phyloP scores from a whole-genome alignment of 768 basidiomycete species.

The Hygrophoropsis aurantiaca region DNA sequence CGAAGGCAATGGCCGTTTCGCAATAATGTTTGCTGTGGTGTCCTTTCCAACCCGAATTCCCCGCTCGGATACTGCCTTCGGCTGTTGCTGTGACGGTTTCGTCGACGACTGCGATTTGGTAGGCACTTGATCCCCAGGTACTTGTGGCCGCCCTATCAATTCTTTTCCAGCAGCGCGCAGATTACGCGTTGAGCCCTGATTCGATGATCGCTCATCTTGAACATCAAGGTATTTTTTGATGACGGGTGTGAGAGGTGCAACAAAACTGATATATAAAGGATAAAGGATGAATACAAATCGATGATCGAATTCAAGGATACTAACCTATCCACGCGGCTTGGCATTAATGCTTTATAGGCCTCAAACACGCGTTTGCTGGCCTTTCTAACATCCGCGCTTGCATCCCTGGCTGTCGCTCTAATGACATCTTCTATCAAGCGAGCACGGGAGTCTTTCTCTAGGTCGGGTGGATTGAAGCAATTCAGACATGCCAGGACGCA shows the following conservation, averaged over 20 bases:
- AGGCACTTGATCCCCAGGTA: too few species aligned
- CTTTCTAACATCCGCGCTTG: constrained; percentile 74
- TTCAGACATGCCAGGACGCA: constrained; percentile 65
- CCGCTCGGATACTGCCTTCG: too few species aligned
- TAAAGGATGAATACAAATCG: not conserved
- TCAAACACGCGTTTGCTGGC: constrained; percentile 70
- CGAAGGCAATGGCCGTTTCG: too few species aligned
- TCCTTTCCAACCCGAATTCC: too few species aligned
- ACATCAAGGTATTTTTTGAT: constrained; percentile 75
- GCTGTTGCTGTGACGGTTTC: too few species aligned
- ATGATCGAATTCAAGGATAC: constrained; percentile 14
- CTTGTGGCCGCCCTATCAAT: too few species aligned
- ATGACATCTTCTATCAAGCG: constrained; percentile 72
- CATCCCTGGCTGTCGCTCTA: constrained; percentile 64
- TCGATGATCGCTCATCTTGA: constrained; percentile 10
- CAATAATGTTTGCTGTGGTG: too few species aligned
- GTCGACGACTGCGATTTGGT: too few species aligned
- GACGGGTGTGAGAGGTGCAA: constrained; percentile 70
- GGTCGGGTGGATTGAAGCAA: constrained; percentile 75
- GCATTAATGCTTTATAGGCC: constrained; percentile 71
- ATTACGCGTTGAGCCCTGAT: too few species aligned
- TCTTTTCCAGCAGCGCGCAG: too few species aligned
- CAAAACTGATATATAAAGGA: constrained; percentile 50
- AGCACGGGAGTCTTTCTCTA: constrained; percentile 67
- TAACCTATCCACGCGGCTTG: constrained; percentile 66